A percentile compares a stretch with the other conserved stretches of the same genome.
These are phyloP conservation scores for Teratosphaeria zuluensis DNA, from an alignment of 2,329 filamentous ascomycete species.

Conservation along the genomic window DNA sequence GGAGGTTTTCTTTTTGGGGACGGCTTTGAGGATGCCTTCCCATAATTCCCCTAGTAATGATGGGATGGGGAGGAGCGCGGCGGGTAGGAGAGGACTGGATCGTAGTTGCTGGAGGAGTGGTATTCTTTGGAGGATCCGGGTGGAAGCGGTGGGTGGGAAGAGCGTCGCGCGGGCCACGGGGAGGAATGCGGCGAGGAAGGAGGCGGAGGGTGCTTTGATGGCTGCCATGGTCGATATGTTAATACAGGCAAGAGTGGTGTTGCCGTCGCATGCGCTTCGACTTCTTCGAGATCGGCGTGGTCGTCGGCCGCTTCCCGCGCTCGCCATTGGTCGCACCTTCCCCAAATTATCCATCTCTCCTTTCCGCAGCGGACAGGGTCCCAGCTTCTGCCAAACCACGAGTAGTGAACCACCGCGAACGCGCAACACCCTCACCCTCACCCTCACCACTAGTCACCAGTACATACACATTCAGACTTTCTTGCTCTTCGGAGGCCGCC, in stretches of 20 bases:
- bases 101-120: constrained; percentile 36
- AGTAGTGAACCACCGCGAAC: not conserved
- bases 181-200: constrained; percentile 43
- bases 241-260: not conserved
- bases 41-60: constrained; percentile 72
- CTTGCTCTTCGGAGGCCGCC: not conserved
- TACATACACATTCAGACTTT: not conserved
- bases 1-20: constrained; percentile 98
- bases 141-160: constrained; percentile 22
- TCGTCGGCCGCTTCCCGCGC: not conserved
- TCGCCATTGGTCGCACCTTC: not conserved
- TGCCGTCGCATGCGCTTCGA: not conserved
- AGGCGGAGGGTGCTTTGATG: constrained; percentile 28
- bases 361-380: not conserved
- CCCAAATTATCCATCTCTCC: not conserved
- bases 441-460: not conserved
- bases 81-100: constrained; percentile 36
- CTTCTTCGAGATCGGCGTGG: not conserved
- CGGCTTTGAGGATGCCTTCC: constrained; percentile 84
- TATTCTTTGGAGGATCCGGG: constrained; percentile 36
- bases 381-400: not conserved
- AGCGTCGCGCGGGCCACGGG: constrained; percentile 38
- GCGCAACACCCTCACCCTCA: not conserved
- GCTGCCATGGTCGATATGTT: constrained; percentile 25
- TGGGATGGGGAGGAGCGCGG: constrained; percentile 55